These are phyloP conservation scores for Oryza meyeriana DNA, from an alignment of 176 grass and related monocot genomes.

Conservation along the genomic window DNA sequence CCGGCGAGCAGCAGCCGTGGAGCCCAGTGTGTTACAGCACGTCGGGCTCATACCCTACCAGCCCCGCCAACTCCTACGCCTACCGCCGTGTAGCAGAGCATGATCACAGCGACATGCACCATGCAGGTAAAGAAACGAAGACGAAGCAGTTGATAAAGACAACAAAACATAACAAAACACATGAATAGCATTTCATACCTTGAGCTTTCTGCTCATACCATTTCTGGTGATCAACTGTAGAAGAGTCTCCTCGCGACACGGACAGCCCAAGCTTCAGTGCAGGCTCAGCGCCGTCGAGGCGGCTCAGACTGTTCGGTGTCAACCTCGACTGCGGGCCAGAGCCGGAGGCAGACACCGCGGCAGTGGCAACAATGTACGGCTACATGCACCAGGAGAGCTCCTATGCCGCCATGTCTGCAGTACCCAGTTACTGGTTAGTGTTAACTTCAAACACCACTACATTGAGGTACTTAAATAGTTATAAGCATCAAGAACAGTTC, in stretches of 20 bases:
- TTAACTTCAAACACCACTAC: neutral
- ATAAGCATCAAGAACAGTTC: conserved; percentile 31
- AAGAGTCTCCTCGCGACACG: conserved; percentile 36
- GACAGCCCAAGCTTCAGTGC: conserved; percentile 27
- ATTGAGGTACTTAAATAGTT: neutral
- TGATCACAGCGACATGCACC: conserved; percentile 41
- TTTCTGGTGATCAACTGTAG: conserved; percentile 36
- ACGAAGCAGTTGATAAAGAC: neutral
- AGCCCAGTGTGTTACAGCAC: conserved; percentile 66
- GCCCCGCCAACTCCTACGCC: conserved; percentile 48
- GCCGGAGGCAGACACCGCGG: conserved; percentile 30
- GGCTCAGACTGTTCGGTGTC: conserved; percentile 81
- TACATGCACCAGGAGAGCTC: conserved; percentile 49
- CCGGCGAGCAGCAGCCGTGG: conserved; percentile 54
- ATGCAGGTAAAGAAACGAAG: conserved; percentile 44
- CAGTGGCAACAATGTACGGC: conserved; percentile 28
- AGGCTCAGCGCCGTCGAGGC: conserved; percentile 39
- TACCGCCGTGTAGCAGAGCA: conserved; percentile 41
- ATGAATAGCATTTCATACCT: conserved; percentile 15
- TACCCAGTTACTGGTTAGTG: conserved; percentile 58
- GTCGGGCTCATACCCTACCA: conserved; percentile 48
- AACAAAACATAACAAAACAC: neutral
- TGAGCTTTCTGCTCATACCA: neutral
- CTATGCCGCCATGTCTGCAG: conserved; percentile 33
- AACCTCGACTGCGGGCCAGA: conserved; percentile 77